Conservation (phyloP, 495 filamentous ascomycete genomes). For the Daldinia concentrica region DNA sequence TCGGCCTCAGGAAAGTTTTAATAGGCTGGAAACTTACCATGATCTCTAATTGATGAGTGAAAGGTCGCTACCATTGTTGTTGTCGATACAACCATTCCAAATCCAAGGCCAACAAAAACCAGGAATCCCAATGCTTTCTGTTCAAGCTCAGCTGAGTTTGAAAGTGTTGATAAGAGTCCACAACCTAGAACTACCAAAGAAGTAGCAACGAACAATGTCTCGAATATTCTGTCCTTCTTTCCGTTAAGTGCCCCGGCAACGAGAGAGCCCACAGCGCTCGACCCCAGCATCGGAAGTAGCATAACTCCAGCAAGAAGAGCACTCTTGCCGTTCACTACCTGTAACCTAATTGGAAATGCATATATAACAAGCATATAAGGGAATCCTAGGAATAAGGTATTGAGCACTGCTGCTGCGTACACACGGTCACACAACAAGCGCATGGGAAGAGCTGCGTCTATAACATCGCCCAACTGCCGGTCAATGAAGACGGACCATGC, state of each 20-base stretch:
- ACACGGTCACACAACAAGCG: conserved; percentile 53
- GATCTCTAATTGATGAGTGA: conserved; percentile 50
- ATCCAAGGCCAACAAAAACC: conserved; percentile 58
- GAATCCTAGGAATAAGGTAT: conserved; percentile 63
- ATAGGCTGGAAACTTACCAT: conserved; percentile 44
- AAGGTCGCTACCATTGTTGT: conserved; percentile 49
- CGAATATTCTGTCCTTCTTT: conserved; percentile 46
- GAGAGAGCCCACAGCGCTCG: conserved; percentile 57
- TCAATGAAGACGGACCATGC: conserved; percentile 53
- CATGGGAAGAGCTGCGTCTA: conserved; percentile 55
- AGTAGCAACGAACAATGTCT: conserved; percentile 49
- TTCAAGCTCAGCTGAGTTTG: conserved; percentile 43
- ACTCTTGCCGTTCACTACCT: conserved; percentile 62
- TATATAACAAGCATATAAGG: conserved; percentile 65
- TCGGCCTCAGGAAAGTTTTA: no score
- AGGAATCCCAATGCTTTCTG: conserved; percentile 54
- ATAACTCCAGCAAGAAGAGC: conserved; percentile 63
- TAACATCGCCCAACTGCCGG: conserved; percentile 38
- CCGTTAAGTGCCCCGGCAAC: conserved; percentile 52
- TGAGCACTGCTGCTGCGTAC: conserved; percentile 52
- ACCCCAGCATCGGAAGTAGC: conserved; percentile 66
- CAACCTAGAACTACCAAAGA: conserved; percentile 52
- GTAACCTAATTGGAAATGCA: conserved; percentile 66
- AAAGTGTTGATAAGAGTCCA: conserved; percentile 50
- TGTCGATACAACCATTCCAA: conserved; percentile 53